Evolutionary conservation across 2,329 filamentous ascomycete species (phyloP), one percentile per base, ranked within the genome.

Genomic region (Teratosphaeria nubilosa): DNA sequence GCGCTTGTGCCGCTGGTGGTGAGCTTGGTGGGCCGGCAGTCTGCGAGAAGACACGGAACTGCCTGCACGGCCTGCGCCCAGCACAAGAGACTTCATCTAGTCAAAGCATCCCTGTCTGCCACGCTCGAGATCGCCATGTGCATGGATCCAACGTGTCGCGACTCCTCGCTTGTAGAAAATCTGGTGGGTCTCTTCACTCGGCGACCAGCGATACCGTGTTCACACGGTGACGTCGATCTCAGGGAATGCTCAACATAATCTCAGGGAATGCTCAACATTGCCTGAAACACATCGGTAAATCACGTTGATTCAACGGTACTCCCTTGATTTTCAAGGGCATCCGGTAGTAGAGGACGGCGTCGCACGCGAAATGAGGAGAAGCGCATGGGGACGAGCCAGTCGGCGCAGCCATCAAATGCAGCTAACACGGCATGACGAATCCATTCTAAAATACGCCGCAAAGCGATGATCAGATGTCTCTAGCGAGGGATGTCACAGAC

Each of bases 211-310:
- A 22, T 22, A 24, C n/a, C 27, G 27, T 30, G 7, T 7, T 48
- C 20, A 5, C 41, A 20, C 5, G 6, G 41, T 48, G 41, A 48
- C 20, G 41, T 48, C 41, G 41, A 48, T 24, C 16, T n/a, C 41
- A 22, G 41, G 20, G 20, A 20, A 48, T 48, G n/a, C 41, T 48
- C 7, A 10, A 48, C 41, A 20, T 22, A n/a, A 48, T 24, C 16
- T n/a, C 41, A 22, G 41, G 20, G 20, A 20, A 48, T 48, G n/a
- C 41, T 48, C 7, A 10, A 48, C 41, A 20, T 22, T 22, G 41
- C 41, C 41, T 53, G 51, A 53, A 53, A 53, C 51, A 30, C 51
- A 53, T 53, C 51, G 51, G 51, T 53, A 53, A 53, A 30, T 53
- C 51, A 14, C 9, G 11, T 6, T 11, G 2, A 41, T 50, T 5